Evolutionary conservation across 164 flowering plant genomes (phyloP).

Genomic region (Vitis amurensis): DNA sequence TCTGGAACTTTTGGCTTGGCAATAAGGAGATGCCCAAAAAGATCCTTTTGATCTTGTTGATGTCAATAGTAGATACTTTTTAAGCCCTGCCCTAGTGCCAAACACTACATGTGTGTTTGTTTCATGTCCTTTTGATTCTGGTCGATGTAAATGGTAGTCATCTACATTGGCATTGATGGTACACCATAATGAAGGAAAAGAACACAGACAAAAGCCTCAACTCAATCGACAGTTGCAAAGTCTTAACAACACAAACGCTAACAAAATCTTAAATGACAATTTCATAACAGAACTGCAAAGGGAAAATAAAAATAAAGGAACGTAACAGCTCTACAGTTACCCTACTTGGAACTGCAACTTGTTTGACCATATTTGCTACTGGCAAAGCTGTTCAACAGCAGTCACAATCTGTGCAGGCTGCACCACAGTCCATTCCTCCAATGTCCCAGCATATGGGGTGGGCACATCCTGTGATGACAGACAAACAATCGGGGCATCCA

Average conservation of each 20-base stretch:
- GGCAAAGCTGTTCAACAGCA: conserved; percentile 87
- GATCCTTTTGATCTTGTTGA: too few relatives aligned
- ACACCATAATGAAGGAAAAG: neutral
- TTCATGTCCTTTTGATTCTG: too few relatives aligned
- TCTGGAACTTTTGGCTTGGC: too few relatives aligned
- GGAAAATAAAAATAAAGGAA: neutral
- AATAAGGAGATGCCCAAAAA: too few relatives aligned
- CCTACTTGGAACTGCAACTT: neutral
- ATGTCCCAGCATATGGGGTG: conserved; percentile 83
- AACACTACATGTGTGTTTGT: too few relatives aligned
- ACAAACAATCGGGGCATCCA: conserved; percentile 76
- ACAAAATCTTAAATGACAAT: conserved; percentile 1
- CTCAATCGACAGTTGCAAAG: conserved; percentile 1
- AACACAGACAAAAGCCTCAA: conserved; percentile 1
- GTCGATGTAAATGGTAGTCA: too few relatives aligned
- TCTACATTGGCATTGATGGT: too few relatives aligned
- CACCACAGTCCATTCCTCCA: conserved; percentile 89
- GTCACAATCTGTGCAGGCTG: conserved; percentile 91
- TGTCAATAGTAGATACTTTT: too few relatives aligned
- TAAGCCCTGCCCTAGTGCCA: too few relatives aligned
- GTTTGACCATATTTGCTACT: conserved; percentile 23
- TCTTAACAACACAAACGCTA: conserved; percentile 9
- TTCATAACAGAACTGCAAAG: conserved; percentile 3
- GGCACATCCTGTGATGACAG: conserved; percentile 93
- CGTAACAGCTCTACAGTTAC: too few relatives aligned